These are phyloP conservation scores for Coemansia aciculifera DNA, from an alignment of 192 early-diverging fungal species.

Conservation along the genomic window DNA sequence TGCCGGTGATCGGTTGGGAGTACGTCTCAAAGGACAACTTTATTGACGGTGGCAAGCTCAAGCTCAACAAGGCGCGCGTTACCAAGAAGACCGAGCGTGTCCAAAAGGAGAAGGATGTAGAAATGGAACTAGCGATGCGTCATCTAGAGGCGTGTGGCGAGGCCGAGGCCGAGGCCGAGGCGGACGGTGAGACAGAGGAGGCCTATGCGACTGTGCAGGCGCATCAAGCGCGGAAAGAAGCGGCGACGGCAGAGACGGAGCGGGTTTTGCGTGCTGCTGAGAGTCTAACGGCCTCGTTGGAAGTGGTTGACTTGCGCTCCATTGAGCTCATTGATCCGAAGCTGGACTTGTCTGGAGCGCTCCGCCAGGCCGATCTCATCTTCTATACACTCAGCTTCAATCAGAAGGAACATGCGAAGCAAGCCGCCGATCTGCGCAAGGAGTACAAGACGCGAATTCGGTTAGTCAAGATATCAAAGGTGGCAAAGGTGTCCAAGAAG, in stretches of 20 bases:
- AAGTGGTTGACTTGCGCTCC: constrained; percentile 18
- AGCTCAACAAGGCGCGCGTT: constrained; percentile 9
- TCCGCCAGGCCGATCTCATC: constrained; percentile 41
- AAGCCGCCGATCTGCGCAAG: background rate
- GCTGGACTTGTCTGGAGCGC: constrained; percentile 27
- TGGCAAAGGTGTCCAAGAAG: constrained; percentile 5
- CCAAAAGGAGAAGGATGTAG: constrained; percentile 21
- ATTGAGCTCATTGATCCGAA: constrained; percentile 37
- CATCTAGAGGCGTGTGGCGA: constrained; percentile 25
- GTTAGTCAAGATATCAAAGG: background rate
- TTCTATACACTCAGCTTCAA: constrained; percentile 35
- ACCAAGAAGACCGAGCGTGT: constrained; percentile 3
- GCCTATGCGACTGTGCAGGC: background rate
- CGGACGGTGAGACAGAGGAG: background rate
- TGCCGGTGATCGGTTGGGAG: constrained; percentile 59
- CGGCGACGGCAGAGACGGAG: constrained; percentile 4
- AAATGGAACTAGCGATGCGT: constrained; percentile 24
- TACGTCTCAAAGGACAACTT: constrained; percentile 42
- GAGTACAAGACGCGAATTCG: constrained; percentile 1
- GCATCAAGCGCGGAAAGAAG: background rate
- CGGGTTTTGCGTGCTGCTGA: background rate
- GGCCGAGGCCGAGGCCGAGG: background rate
- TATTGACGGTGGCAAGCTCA: constrained; percentile 7
- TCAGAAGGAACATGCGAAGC: background rate
- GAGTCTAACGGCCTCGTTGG: constrained; percentile 5